Evolutionary conservation across 495 filamentous ascomycete genomes (phyloP).

Genomic region (Neurospora sp.): DNA sequence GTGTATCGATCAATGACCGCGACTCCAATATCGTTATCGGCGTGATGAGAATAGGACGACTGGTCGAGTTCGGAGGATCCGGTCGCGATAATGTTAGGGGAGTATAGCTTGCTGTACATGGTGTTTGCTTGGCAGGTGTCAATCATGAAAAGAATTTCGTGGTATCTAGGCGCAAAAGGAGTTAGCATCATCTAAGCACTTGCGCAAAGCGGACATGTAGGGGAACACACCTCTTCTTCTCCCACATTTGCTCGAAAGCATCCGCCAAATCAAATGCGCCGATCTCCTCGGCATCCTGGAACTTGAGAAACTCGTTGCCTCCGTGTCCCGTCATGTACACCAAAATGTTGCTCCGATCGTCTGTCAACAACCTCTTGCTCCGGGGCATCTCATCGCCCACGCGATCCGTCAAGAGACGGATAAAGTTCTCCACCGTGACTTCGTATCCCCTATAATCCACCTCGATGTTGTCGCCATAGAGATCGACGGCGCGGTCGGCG

Average conservation of each 20-base stretch:
- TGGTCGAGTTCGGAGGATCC: conserved; percentile 90
- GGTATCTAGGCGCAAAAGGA: conserved; percentile 42
- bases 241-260: conserved; percentile 99
- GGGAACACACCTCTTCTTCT: conserved; percentile 75
- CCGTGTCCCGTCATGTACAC: conserved; percentile 99
- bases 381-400: conserved; percentile 87
- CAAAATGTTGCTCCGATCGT: conserved; percentile 89
- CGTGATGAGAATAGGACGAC: conserved; percentile 91
- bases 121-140: conserved; percentile 99
- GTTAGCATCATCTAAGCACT: not conserved
- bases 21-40: conserved; percentile 91
- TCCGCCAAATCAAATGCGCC: conserved; percentile 92
- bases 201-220: not conserved
- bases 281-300: conserved; percentile 96
- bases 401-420: conserved; percentile 86
- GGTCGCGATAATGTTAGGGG: conserved; percentile 92
- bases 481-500: conserved; percentile 85
- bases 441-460: conserved; percentile 98
- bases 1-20: conserved; percentile 98
- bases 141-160: conserved; percentile 99
- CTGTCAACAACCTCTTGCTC: conserved; percentile 83
- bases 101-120: conserved; percentile 97
- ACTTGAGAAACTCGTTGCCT: conserved; percentile 97
- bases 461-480: conserved; percentile 98
- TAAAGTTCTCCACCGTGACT: conserved; percentile 98